Evolutionary conservation across 2,329 filamentous ascomycete genomes (phyloP), one percentile per base, ranked within the genome.

Genomic region (Falciphora oryzae): DNA sequence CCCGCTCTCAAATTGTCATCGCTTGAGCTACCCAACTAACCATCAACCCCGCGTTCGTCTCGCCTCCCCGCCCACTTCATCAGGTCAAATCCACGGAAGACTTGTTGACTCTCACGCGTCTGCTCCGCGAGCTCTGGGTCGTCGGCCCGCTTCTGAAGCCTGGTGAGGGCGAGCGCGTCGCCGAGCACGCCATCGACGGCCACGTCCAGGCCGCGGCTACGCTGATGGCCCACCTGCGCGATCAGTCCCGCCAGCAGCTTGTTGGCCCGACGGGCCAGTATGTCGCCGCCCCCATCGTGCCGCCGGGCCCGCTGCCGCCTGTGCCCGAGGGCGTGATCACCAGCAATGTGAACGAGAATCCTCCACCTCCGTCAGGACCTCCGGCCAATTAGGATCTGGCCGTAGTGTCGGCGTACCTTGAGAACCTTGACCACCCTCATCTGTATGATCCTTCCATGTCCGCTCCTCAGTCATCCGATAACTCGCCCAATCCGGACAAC

Each of bases 61-160:
- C 22, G 6, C 35, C 18, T 38, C 14, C 35, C 16, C 10, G 11
- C 32, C 25, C 22, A 6, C 25, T 14, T 35, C 18, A 14, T n/a
- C 63, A 80, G 78, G 75, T 79, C 65, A 72, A 75, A 65, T 76
- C 77, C 11, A 68, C 77, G 35, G 73, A 83, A 66, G 78, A 81
- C 65, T 74, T 84, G 4, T 74, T 83, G 4, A 70, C 73, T 32
- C 73, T 84, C 16, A 82, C 76, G 25, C 78, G 81, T 53, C 78
- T 80, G 67, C 74, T 84, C 65, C 81, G 82, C 67, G 77, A 80
- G 64, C 73, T 83, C 29, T 83, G 81, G 80, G 75, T 82, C 14
- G 76, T 78, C 64, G 81, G 82, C 2, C 77, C 81, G 1, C 72
- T 83, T 29, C 75, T 76, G 65, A 75, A 73, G 59, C 75, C 79